Base-by-base conservation (phyloP, 1,139 yeast genomes). In the Protomyces pachydermus region DNA sequence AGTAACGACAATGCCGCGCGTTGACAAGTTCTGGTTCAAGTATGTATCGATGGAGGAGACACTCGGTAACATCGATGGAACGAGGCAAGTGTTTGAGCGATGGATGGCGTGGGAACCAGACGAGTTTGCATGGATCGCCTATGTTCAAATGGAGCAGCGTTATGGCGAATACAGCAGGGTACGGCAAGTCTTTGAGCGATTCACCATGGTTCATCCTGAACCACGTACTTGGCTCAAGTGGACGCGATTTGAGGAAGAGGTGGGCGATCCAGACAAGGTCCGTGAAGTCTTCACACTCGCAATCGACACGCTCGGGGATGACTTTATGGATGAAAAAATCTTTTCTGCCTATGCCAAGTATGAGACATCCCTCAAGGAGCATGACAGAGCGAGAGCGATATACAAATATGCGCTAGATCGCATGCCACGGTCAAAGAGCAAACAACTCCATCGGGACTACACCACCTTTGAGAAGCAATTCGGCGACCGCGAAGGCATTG, bases 21-120 rank as follows among this genome's bases (percentile, higher is more conserved):
- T 87, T 3, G 93, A 87, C 70, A 91, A 91, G 73, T 76, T 93
- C 37, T 93, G 98, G 98, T 89, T 83, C 71, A 80, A 86, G 66
- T 76, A 75, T 67, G 86, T 88, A 3, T 85, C 87, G 52, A 82
- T 93, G 16, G 98, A 91, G 74, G 98, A 91, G 74, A 81, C 87
- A 0, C 75, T 91, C 54, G 85, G 84, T 55, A 85, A 89, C 71
- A 77, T 83, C 62, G 75, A 78, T 10, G 85, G 85, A 42, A 87
- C 87, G 8, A 75, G 96, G 64, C 76, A 77, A 14, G 79, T 91
- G 5, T 91, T 87, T 75, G 85, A 86, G 67, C 79, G 88, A 66
- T 93, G 98, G 98, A 76, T 88, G 67, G 76, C 79, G 23, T 88
- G 96, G 91, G 84, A 82, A 64, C 72, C 72, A 3, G 81, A 80